These are phyloP conservation scores for Wickerhamomyces queroliae DNA, from an alignment of 805 yeast genomes.

Conservation along the genomic window DNA sequence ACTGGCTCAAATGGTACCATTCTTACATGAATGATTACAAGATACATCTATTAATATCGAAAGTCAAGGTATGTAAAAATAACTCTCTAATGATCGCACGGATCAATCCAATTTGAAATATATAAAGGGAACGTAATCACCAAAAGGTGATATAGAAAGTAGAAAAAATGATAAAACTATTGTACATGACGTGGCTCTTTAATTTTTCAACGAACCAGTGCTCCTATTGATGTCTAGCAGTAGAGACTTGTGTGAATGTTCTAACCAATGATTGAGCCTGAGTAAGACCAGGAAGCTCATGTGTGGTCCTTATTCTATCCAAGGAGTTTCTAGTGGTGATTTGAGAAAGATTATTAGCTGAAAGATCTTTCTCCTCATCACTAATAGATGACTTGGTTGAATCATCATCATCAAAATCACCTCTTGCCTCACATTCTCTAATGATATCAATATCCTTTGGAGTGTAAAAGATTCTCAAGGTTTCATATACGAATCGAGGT, in stretches of 20 bases:
- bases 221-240: background rate
- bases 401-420: conserved; percentile 54
- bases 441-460: conserved; percentile 71
- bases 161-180: too few species aligned
- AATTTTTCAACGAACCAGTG: too few species aligned
- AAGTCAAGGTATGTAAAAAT: too few species aligned
- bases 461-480: conserved; percentile 39
- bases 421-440: conserved; percentile 61
- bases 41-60: too few species aligned
- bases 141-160: too few species aligned
- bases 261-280: conserved; percentile 9
- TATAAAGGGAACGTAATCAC: too few species aligned
- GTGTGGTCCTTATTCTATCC: conserved; percentile 6
- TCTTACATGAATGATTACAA: too few species aligned
- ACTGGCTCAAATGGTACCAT: too few species aligned
- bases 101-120: too few species aligned
- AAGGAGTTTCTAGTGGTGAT: background rate
- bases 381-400: conserved; percentile 39
- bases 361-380: conserved; percentile 8
- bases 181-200: too few species aligned
- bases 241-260: conserved; percentile 7
- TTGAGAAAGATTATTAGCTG: too few species aligned
- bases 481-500: conserved; percentile 61
- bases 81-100: too few species aligned
- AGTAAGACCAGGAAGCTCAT: conserved; percentile 10